Conservation (phyloP, 2,329 filamentous ascomycete species). For the Grosmannia huntii region DNA sequence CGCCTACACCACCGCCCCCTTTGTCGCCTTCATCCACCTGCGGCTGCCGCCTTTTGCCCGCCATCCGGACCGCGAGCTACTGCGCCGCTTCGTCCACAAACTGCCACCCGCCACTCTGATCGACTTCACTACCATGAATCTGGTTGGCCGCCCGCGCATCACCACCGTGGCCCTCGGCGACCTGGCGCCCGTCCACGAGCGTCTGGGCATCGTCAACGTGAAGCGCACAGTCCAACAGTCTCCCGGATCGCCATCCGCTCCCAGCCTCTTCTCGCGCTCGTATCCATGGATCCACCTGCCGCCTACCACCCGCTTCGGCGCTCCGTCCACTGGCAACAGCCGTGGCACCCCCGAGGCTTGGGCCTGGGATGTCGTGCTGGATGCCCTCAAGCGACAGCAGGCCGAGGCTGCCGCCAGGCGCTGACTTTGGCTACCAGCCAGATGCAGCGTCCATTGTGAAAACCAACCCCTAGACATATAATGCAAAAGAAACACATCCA, state of each 20-base stretch:
- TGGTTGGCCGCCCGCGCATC: slow-evolving; percentile 38
- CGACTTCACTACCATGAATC: slow-evolving; percentile 41
- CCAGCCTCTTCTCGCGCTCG: slow-evolving; percentile 8
- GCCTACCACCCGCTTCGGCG: slow-evolving; percentile 18
- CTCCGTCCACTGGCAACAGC: slow-evolving; percentile 10
- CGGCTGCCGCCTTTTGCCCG: slow-evolving; percentile 54
- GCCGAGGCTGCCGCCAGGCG: neutral
- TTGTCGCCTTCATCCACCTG: slow-evolving; percentile 60
- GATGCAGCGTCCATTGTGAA: neutral
- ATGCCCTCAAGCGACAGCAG: slow-evolving; percentile 12
- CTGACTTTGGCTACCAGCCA: neutral
- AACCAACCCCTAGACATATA: neutral
- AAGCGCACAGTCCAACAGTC: neutral
- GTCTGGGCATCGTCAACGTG: slow-evolving; percentile 27
- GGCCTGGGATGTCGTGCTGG: slow-evolving; percentile 23
- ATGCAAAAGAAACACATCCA: neutral
- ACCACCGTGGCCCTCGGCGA: slow-evolving; percentile 22
- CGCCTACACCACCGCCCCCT: slow-evolving; percentile 50
- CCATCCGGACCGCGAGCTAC: slow-evolving; percentile 28
- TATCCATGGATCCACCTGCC: slow-evolving; percentile 24
- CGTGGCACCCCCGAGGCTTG: slow-evolving; percentile 18
- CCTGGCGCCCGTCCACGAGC: slow-evolving; percentile 17
- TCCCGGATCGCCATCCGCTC: neutral
- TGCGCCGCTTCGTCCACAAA: slow-evolving; percentile 37
- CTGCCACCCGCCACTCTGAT: slow-evolving; percentile 33